Conservation (phyloP, 2,329 filamentous ascomycete species). For the Fusarium globosum region DNA sequence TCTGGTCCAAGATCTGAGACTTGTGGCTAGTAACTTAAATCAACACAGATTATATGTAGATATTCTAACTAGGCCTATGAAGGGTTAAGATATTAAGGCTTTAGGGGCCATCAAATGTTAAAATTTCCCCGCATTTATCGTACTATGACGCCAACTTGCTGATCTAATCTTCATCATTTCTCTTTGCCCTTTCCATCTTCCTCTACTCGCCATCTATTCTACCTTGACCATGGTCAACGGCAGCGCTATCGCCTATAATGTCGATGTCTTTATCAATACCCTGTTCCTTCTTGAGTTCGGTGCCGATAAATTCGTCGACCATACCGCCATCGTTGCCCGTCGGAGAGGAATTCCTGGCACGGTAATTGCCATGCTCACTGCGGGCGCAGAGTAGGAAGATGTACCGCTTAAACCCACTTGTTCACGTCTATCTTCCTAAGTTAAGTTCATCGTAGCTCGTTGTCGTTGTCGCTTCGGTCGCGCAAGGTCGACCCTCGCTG, state of each 20-base stretch:
- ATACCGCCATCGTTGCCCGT: background rate
- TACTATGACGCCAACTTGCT: background rate
- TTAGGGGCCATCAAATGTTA: rapidly evolving
- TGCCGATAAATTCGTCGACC: too few species aligned
- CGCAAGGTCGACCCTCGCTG: background rate
- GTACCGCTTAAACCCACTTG: rapidly evolving
- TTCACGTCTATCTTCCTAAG: rapidly evolving
- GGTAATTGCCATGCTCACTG: background rate
- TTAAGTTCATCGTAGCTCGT: background rate
- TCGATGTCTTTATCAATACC: too few species aligned
- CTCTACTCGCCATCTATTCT: too few species aligned
- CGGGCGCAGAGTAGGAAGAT: background rate
- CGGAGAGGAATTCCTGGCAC: background rate
- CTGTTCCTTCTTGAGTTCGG: too few species aligned
- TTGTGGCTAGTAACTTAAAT: background rate
- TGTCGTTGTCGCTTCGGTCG: background rate
- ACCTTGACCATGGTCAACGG: too few species aligned
- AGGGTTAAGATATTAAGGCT: too few species aligned
- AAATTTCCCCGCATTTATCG: background rate
- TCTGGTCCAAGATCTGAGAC: too few species aligned
- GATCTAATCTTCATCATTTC: too few species aligned
- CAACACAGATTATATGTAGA: background rate
- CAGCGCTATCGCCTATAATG: too few species aligned
- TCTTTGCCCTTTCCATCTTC: background rate
- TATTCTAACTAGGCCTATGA: background rate